Conservation (phyloP, 805 yeast species). For the Ogataea salicorniae region DNA sequence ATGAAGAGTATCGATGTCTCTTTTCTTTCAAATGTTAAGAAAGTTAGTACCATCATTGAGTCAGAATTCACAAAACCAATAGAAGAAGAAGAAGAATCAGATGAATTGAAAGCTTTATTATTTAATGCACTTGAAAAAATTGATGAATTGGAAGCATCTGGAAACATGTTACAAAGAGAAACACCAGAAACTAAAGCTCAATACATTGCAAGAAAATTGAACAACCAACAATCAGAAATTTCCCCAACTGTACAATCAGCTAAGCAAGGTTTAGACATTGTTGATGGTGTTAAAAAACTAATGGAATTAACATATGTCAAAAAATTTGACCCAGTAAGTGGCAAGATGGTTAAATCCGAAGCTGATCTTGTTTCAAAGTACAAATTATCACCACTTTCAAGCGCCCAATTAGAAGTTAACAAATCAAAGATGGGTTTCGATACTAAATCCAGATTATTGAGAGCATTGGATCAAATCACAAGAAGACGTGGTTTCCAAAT, state of each 20-base stretch:
- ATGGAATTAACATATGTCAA: constrained; percentile 1
- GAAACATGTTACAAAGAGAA: no score
- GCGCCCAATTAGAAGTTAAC: constrained; percentile 19
- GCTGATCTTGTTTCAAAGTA: constrained; percentile 2
- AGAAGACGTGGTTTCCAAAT: constrained; percentile 21
- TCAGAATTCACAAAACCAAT: not conserved
- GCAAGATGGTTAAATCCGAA: not conserved
- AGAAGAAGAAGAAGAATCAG: not conserved
- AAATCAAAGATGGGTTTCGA: constrained; percentile 26
- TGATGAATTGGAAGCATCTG: not conserved
- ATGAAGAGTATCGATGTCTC: no score
- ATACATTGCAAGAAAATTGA: not conserved
- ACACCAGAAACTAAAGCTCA: no score
- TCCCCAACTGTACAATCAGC: constrained; percentile 1
- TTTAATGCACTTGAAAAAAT: not conserved
- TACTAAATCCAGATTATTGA: constrained; percentile 24
- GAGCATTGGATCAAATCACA: constrained; percentile 24
- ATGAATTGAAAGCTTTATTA: not conserved
- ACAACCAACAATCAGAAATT: not conserved
- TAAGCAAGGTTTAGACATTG: constrained; percentile 5
- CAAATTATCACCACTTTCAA: constrained; percentile 3
- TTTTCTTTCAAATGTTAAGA: no score
- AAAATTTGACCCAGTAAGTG: constrained; percentile 2
- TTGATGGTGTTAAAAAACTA: constrained; percentile 5
- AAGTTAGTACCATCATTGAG: not conserved